Percentiles rank a stretch among this genome's conserved stretches.
phyloP scores from a whole-genome alignment of 805 yeast species.

The Yamadazyma olivae region DNA sequence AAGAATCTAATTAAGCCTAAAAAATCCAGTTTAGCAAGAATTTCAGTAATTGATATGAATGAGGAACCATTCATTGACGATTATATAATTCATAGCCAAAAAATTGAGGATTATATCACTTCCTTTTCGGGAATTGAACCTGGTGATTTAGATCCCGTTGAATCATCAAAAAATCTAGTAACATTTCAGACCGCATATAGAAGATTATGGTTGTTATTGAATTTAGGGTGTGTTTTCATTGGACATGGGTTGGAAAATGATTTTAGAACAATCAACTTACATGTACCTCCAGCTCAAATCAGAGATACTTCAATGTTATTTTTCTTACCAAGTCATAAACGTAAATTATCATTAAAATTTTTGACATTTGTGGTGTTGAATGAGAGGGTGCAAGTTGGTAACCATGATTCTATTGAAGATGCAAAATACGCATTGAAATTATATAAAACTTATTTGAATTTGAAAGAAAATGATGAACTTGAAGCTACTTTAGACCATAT shows the following conservation, averaged over 20 bases:
- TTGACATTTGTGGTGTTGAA: conserved; percentile 76
- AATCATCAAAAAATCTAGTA: conserved; percentile 68
- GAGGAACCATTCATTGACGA: conserved; percentile 86
- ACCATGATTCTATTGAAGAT: conserved; percentile 97
- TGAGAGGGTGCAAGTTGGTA: conserved; percentile 81
- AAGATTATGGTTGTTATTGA: conserved; percentile 83
- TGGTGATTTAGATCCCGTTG: conserved; percentile 77
- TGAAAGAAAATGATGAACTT: conserved; percentile 56
- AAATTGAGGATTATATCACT: conserved; percentile 82
- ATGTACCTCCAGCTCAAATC: conserved; percentile 81
- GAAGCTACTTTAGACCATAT: conserved; percentile 62
- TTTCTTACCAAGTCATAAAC: conserved; percentile 67
- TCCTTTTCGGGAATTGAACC: conserved; percentile 90
- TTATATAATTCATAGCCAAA: conserved; percentile 71
- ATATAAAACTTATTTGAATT: conserved; percentile 67
- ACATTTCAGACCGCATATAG: conserved; percentile 81
- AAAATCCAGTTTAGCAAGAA: conserved; percentile 76
- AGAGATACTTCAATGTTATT: conserved; percentile 84
- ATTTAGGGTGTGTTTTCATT: conserved; percentile 85
- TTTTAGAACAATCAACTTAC: conserved; percentile 88
- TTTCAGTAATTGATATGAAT: conserved; percentile 78
- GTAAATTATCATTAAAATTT: conserved; percentile 82
- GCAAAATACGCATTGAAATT: conserved; percentile 81
- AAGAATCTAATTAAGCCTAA: conserved; percentile 72
- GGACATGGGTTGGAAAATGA: conserved; percentile 94